Percentiles rank a stretch among this genome's conserved stretches.
phyloP scores from a whole-genome alignment of 23 red algal genomes.

The Agarophyton chilense region DNA sequence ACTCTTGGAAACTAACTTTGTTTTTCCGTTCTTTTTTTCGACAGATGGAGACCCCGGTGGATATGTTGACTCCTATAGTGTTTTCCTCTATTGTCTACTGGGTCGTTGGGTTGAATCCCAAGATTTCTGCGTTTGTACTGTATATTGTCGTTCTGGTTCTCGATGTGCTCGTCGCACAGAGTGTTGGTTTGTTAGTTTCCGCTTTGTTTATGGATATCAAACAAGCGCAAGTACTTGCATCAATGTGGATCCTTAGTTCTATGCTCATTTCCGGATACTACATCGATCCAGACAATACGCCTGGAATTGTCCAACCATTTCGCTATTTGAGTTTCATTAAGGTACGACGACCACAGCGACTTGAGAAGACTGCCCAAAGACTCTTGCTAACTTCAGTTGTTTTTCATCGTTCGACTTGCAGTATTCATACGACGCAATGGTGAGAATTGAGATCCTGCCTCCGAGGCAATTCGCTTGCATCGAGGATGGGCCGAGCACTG shows the following conservation, averaged over 20 bases:
- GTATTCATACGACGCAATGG: constrained; percentile 76
- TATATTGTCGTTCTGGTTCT: constrained; percentile 56
- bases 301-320: constrained; percentile 67
- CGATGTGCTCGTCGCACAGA: constrained; percentile 81
- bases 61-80: constrained; percentile 81
- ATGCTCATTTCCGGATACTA: constrained; percentile 93
- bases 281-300: constrained; percentile 75
- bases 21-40: not conserved
- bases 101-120: constrained; percentile 57
- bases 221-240: constrained; percentile 80
- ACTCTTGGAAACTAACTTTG: too few relatives aligned
- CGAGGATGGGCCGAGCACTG: constrained; percentile 2
- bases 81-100: constrained; percentile 78
- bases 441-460: constrained; percentile 72
- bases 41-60: constrained; percentile 82
- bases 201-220: constrained; percentile 84
- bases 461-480: constrained; percentile 66
- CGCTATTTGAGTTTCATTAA: constrained; percentile 82
- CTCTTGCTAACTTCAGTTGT: not conserved
- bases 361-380: not conserved
- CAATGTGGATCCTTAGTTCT: constrained; percentile 66
- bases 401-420: not conserved
- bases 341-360: not conserved
- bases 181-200: constrained; percentile 81
- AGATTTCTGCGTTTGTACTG: constrained; percentile 47